Evolutionary conservation across 495 filamentous ascomycete genomes (phyloP), one percentile per base, ranked within the genome.

Genomic region (Neurospora tetraspora): DNA sequence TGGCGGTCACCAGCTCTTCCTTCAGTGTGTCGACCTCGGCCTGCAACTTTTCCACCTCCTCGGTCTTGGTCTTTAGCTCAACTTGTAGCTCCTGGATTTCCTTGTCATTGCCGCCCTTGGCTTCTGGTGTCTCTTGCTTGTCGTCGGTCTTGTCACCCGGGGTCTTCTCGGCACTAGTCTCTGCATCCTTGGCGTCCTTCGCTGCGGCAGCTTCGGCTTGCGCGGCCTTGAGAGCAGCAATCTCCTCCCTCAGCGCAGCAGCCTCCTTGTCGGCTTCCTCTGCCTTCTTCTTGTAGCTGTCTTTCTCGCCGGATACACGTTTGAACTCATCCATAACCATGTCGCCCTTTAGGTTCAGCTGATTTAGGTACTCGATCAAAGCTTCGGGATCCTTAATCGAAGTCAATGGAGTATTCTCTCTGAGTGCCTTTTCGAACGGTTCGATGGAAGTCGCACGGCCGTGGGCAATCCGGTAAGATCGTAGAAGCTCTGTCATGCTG

Each of bases 321-420:
- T 94, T 97, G n/a, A 97, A 84, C 79, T 99, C 96, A 20, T 97
- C 92, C 86, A 94, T 87, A 2, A 96, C 89, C 90, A 99, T 93
- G 74, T 97, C 94, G 11, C 90, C 89, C 74, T 94, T 94, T 36
- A 94, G 81, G 70, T 91, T 93, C 45, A 97, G 82, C 80, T 97
- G 93, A 74, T 91, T 96, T n/a, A 99, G 86, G 78, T 98, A 99
- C 81, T 98, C 96, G 4, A 95, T 89, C 39, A 99, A 82, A 2
- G 93, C 91, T 74, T 89, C 88, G 0, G 94, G 92, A 73, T 99
- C 96, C 70, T 85, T 87, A 72, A 98, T 97, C 4, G 92, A 93
- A 18, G 93, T 91, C 27, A 98, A 82, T 0, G 96, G 95, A 0
- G 96, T 98, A 73, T 94, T 92, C 77, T 99, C 96, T 77, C 91